Conservation (phyloP, 1,284 basidiomycete species). For the Trametes polyzona region DNA sequence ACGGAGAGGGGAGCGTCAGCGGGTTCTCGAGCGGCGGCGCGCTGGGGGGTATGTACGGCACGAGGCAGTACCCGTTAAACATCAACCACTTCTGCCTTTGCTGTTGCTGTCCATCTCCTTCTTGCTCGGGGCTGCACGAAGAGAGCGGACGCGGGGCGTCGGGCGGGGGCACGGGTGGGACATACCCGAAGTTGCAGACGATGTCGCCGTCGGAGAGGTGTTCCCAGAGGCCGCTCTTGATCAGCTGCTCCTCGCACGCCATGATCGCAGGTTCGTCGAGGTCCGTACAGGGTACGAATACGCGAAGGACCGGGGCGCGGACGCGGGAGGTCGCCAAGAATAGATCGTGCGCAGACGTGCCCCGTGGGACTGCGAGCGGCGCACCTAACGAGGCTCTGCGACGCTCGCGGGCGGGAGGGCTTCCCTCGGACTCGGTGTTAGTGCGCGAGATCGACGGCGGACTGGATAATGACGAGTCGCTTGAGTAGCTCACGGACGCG, state of each 20-base stretch:
- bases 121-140: not conserved
- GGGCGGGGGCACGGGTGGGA: conserved; percentile 42
- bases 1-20: conserved; percentile 67
- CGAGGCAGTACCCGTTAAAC: conserved; percentile 61
- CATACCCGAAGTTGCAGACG: conserved; percentile 77
- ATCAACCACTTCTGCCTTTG: conserved; percentile 59
- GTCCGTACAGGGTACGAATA: conserved; percentile 69
- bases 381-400: conserved; percentile 33
- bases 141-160: conserved; percentile 5
- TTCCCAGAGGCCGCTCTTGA: conserved; percentile 65
- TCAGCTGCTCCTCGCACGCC: conserved; percentile 67
- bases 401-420: conserved; percentile 21
- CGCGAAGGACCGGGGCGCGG: conserved; percentile 73
- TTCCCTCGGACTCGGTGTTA: conserved; percentile 29
- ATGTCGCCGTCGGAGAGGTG: conserved; percentile 74
- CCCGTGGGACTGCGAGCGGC: conserved; percentile 22
- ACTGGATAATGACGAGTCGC: conserved; percentile 41
- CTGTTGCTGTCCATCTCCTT: conserved; percentile 13
- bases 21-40: conserved; percentile 57
- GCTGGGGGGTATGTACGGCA: conserved; percentile 57
- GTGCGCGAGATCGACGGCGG: conserved; percentile 45
- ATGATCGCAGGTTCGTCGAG: conserved; percentile 54
- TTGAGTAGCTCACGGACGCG: conserved; percentile 46
- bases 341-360: conserved; percentile 63
- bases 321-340: conserved; percentile 58